Evolutionary conservation across 2,329 filamentous ascomycete species (phyloP).

Genomic region (Elsinoe necatrix): DNA sequence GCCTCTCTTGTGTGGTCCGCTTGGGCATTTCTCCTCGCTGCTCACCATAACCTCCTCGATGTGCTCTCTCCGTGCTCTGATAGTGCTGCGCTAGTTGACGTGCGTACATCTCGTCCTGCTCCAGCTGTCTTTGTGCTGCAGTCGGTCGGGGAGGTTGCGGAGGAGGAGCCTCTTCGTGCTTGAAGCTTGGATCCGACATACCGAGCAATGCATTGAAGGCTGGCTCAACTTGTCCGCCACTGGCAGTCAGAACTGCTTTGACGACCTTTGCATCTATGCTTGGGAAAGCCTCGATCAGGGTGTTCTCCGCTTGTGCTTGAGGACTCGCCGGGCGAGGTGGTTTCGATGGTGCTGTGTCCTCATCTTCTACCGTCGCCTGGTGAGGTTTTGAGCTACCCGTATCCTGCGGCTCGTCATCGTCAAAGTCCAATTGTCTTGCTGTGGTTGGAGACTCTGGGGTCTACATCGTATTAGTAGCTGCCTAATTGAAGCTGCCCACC

Average conservation of each 20-base stretch:
- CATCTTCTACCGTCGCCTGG: conserved; percentile 42
- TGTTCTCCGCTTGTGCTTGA: conserved; percentile 75
- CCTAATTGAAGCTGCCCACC: conserved; percentile 22
- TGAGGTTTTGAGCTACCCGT: conserved; percentile 38
- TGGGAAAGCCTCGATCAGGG: conserved; percentile 89
- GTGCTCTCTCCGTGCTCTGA: conserved; percentile 35
- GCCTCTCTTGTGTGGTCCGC: conserved; percentile 23
- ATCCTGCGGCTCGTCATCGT: conserved; percentile 58
- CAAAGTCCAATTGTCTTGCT: conserved; percentile 36
- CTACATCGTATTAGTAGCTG: conserved; percentile 23
- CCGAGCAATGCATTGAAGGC: conserved; percentile 89
- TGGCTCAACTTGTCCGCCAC: conserved; percentile 77
- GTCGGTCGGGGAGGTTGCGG: conserved; percentile 71
- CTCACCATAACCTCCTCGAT: conserved; percentile 28
- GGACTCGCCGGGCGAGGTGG: conserved; percentile 76
- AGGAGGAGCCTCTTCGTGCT: conserved; percentile 44
- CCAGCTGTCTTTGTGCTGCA: conserved; percentile 60
- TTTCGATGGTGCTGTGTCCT: conserved; percentile 53
- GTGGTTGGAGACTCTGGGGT: conserved; percentile 30
- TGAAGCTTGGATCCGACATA: conserved; percentile 48
- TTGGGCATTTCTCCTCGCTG: conserved; percentile 30
- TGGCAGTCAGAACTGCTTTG: conserved; percentile 80
- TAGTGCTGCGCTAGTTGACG: conserved; percentile 90
- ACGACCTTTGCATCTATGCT: conserved; percentile 70
- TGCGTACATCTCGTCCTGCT: conserved; percentile 84